phyloP scores from a whole-genome alignment of 1,284 basidiomycete species.

The Trametes sp. region DNA sequence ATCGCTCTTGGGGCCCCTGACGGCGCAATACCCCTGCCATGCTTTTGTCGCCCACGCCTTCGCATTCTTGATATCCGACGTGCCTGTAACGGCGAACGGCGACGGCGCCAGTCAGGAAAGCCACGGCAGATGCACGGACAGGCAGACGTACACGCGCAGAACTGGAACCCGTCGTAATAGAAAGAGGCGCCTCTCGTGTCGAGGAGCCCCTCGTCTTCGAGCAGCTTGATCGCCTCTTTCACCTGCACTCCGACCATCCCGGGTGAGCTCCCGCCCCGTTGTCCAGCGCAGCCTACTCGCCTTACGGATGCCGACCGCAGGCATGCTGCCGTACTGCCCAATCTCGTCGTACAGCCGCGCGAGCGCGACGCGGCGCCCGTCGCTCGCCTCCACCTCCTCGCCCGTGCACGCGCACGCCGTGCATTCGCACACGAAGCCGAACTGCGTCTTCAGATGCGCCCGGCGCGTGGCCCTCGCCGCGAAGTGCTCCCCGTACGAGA shows the following conservation, averaged over 20 bases:
- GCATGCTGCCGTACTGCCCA: slow-evolving; percentile 27
- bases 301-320: slow-evolving; percentile 34
- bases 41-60: slow-evolving; percentile 39
- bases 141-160: slow-evolving; percentile 26
- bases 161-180: slow-evolving; percentile 40
- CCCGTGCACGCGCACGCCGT: slow-evolving; percentile 44
- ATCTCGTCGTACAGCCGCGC: slow-evolving; percentile 35
- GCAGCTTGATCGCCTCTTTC: slow-evolving; percentile 31
- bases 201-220: slow-evolving; percentile 34
- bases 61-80: slow-evolving; percentile 36
- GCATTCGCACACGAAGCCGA: slow-evolving; percentile 66
- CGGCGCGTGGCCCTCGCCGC: slow-evolving; percentile 47
- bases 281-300: slow-evolving; percentile 11
- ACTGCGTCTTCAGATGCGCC: slow-evolving; percentile 50
- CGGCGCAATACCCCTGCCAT: slow-evolving; percentile 33
- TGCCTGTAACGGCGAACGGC: slow-evolving; percentile 17
- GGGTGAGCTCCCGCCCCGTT: too few relatives aligned
- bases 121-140: neutral
- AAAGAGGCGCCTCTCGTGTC: slow-evolving; percentile 27
- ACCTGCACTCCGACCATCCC: slow-evolving; percentile 14
- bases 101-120: neutral
- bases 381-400: slow-evolving; percentile 29
- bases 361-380: slow-evolving; percentile 29
- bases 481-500: slow-evolving; percentile 59
- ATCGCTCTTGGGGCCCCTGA: slow-evolving; percentile 34